Evolutionary conservation across 495 filamentous ascomycete species (phyloP).

Genomic region (Xylaria intraflava): DNA sequence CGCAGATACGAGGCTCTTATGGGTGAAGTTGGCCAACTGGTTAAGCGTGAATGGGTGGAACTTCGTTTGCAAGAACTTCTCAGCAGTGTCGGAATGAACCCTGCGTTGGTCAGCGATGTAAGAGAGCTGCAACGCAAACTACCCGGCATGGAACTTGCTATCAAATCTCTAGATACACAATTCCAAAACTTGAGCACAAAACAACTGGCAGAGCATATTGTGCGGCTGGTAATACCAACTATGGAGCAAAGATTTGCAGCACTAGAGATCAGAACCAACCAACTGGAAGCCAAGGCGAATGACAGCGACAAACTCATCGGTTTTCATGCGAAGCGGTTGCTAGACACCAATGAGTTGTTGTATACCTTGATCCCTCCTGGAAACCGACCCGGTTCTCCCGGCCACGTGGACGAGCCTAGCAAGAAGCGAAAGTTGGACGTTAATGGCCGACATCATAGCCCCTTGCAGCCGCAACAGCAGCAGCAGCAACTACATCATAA

Average conservation of each 20-base stretch:
- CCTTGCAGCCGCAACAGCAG: not conserved
- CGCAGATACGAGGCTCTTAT: not conserved
- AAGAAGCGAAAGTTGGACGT: constrained; percentile 6
- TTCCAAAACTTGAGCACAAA: constrained; percentile 20
- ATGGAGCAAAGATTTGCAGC: constrained; percentile 9
- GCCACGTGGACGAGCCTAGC: not conserved
- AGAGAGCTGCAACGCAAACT: constrained; percentile 10
- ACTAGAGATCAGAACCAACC: constrained; percentile 2
- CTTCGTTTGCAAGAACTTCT: constrained; percentile 3
- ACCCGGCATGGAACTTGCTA: constrained; percentile 7
- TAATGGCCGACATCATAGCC: constrained; percentile 1
- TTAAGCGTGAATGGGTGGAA: constrained; percentile 3
- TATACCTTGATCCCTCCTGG: not conserved
- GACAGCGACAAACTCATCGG: not conserved
- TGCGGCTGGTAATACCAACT: constrained; percentile 8
- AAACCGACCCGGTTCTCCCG: constrained; percentile 6
- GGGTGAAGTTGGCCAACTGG: not conserved
- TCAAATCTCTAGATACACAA: constrained; percentile 13
- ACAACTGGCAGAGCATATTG: constrained; percentile 19
- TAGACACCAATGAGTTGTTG: not conserved
- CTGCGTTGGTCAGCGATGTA: not conserved
- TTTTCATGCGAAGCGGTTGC: not conserved
- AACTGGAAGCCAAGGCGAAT: constrained; percentile 3
- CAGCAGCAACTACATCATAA: too few relatives aligned
- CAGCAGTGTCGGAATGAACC: not conserved